Evolutionary conservation across 345 rosid species (phyloP).

Genomic region (Melaleuca quinquenervia): DNA sequence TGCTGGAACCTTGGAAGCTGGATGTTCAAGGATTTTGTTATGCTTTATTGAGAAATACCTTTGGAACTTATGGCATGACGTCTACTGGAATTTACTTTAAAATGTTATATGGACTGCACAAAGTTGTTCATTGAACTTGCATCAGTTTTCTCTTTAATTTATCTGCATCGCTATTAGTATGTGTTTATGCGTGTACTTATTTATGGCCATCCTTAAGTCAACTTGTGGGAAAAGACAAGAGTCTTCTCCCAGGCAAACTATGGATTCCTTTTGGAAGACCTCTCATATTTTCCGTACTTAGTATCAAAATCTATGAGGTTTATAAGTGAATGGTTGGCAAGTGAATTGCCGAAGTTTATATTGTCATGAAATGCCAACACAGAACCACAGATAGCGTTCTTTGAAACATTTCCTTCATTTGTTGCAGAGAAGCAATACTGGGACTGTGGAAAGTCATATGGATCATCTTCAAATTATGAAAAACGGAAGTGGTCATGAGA

Average conservation of each 20-base stretch:
- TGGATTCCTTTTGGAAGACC: background rate
- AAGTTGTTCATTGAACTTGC: background rate
- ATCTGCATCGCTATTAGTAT: background rate
- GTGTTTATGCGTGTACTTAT: background rate
- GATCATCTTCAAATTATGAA: constrained; percentile 34
- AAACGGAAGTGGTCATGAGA: constrained; percentile 33
- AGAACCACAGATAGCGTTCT: background rate
- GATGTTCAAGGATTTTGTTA: background rate
- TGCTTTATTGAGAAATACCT: background rate
- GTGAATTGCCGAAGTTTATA: background rate
- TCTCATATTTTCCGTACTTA: background rate
- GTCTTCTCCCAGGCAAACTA: background rate
- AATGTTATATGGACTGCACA: background rate
- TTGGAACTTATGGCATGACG: background rate
- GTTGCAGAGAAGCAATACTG: constrained; percentile 37
- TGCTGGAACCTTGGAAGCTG: background rate
- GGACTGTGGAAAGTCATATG: constrained; percentile 24
- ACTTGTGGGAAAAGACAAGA: background rate
- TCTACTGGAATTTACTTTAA: background rate
- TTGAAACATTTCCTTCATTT: background rate
- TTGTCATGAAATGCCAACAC: background rate
- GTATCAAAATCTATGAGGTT: background rate
- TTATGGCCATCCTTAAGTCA: background rate
- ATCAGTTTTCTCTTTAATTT: background rate
- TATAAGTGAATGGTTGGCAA: background rate